A percentile compares a stretch with the other conserved stretches of the same genome.
Conservation (phyloP, 371 early-diverging fungal species). For the Mucor indicus region DNA sequence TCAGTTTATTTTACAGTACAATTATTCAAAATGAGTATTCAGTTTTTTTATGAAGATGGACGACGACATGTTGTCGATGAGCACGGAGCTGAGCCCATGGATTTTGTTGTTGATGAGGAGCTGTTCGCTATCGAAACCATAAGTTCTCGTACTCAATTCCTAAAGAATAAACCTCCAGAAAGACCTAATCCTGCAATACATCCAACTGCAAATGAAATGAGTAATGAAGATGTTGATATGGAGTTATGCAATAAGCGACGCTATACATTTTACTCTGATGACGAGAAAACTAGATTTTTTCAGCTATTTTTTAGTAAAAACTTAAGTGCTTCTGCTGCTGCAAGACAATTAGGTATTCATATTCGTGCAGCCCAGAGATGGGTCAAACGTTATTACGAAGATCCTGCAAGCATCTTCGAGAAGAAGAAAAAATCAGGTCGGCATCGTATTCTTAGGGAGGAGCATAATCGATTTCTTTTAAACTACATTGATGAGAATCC, state of each 20-base stretch:
- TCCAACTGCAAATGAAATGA: background rate
- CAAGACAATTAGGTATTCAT: constrained; percentile 14
- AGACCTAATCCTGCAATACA: background rate
- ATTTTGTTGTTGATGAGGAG: constrained; percentile 20
- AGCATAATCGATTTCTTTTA: too few species aligned
- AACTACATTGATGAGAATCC: too few species aligned
- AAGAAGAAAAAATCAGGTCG: too few species aligned
- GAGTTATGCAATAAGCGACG: constrained; percentile 9
- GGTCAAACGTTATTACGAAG: constrained; percentile 14
- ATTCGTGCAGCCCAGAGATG: constrained; percentile 11
- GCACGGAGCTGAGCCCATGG: constrained; percentile 20
- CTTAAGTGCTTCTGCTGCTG: constrained; percentile 11
- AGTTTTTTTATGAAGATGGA: constrained; percentile 14
- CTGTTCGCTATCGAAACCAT: constrained; percentile 18
- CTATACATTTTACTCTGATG: constrained; percentile 5
- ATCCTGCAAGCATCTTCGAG: constrained; percentile 16
- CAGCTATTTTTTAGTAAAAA: constrained; percentile 13
- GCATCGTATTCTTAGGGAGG: too few species aligned
- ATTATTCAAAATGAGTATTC: constrained; percentile 9
- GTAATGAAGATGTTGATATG: constrained; percentile 2
- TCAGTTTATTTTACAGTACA: background rate
- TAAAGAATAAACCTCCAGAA: constrained; percentile 8
- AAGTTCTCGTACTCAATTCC: constrained; percentile 9
- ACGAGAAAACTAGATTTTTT: constrained; percentile 20
- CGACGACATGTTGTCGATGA: constrained; percentile 19